Evolutionary conservation across 2,329 filamentous ascomycete genomes (phyloP), one percentile per base, ranked within the genome.

Genomic region (Teratosphaeria viscida): DNA sequence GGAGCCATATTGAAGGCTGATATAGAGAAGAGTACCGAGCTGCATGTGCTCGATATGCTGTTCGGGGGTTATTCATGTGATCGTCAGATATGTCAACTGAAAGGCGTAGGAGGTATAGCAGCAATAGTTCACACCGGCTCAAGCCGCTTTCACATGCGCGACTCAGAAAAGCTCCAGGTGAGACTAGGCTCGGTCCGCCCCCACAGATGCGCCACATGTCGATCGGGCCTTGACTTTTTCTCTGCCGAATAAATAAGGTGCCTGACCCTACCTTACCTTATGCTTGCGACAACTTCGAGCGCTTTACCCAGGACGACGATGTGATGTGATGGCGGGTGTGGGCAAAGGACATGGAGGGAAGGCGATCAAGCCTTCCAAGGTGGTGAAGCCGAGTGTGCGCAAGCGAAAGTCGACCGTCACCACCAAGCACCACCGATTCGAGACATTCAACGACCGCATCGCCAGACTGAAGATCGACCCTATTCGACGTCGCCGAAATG

Each of bases 391-490:
- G 81, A 66, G 68, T 57, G 89, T 87, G 76, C 81, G 78, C 56
- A 68, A 63, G 32, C 67, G 66, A 54, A 70, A 81, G 64, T 90
- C 88, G 72, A 95, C 90, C 29, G 79, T 81, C 56, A 89, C 91
- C 66, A 85, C 87, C 63, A 92, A 90, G 71, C 88, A 90, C 57
- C 90, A 96, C 76, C 83, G 89, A 72, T 97, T 90, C 84, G 88
- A 96, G 76, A 87, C 89, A 63, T 97, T 97, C 76, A 89, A 87
- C 61, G 84, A 87, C 71, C 94, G 95, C 74, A 89, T 97, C 73
- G 85, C 89, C 64, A 94, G 92, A 74, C 83, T 97, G 71, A 94
- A 90, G 76, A 87, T 99, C 76, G 92, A 99, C 70, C 94, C 94
- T 54, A 83, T 99, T 66, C 90, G 94, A 74, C 87, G 87, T 76